A percentile compares a stretch with the other conserved stretches of the same genome.
Conservation (phyloP, 2,329 filamentous ascomycete genomes). For the Microcyclospora tardicrescens region DNA sequence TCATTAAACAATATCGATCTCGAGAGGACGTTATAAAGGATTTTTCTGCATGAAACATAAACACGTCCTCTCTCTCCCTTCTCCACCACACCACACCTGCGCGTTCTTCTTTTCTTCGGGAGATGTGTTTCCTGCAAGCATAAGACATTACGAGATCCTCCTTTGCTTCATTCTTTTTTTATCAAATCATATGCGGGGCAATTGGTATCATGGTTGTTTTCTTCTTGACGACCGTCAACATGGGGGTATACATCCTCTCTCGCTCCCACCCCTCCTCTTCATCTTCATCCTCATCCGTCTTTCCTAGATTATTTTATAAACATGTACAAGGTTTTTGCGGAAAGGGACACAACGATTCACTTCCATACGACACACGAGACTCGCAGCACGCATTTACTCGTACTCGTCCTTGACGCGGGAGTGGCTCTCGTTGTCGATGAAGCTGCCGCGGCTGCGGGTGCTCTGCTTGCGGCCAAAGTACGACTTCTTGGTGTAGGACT, state of each 20-base stretch:
- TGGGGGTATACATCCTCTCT: too few relatives aligned
- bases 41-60: too few relatives aligned
- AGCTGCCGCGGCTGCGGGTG: constrained; percentile 36
- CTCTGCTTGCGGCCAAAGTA: constrained; percentile 40
- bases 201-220: too few relatives aligned
- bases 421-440: constrained; percentile 43
- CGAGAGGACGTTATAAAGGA: too few relatives aligned
- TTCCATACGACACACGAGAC: not conserved
- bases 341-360: not conserved
- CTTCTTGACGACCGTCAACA: too few relatives aligned
- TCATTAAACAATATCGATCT: too few relatives aligned
- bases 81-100: too few relatives aligned
- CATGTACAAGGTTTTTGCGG: not conserved
- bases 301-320: not conserved
- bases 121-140: too few relatives aligned
- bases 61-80: too few relatives aligned
- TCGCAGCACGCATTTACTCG: constrained; percentile 33
- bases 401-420: constrained; percentile 60
- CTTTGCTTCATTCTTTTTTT: not conserved
- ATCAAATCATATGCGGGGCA: not conserved
- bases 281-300: constrained; percentile 3
- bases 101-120: too few relatives aligned
- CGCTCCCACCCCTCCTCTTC: not conserved
- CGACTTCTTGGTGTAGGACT: constrained; percentile 21
- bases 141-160: constrained; percentile 2